Percentiles rank a stretch among this genome's conserved stretches.
Conservation (phyloP, 208 protist genomes). For the Novymonas esmeraldas region DNA sequence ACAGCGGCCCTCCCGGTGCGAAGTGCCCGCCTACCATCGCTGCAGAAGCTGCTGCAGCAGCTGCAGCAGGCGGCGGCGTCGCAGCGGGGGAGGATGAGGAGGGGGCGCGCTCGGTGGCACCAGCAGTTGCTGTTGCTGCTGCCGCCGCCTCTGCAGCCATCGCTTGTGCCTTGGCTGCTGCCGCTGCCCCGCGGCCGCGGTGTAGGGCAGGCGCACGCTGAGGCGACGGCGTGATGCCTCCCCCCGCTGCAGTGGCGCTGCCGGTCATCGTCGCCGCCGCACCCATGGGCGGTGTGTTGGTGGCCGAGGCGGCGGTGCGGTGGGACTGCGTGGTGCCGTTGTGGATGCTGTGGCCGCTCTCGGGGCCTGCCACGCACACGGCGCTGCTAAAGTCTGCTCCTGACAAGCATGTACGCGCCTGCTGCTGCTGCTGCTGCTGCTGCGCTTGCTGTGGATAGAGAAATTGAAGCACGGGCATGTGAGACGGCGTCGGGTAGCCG, state of each 20-base stretch:
- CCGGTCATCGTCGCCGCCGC: slow-evolving; percentile 24
- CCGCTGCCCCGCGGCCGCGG: slow-evolving; percentile 22
- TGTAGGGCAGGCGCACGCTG: slow-evolving; percentile 13
- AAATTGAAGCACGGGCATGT: neutral
- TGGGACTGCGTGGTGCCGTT: neutral
- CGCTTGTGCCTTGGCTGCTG: slow-evolving; percentile 6
- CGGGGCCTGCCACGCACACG: no score
- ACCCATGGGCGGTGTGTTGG: neutral
- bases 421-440: slow-evolving; percentile 4
- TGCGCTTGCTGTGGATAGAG: slow-evolving; percentile 9
- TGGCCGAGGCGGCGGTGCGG: neutral
- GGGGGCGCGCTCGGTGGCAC: neutral
- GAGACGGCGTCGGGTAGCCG: neutral
- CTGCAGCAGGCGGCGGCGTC: neutral
- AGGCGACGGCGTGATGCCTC: neutral
- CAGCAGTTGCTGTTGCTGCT: neutral
- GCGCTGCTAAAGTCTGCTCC: neutral
- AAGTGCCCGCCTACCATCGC: neutral
- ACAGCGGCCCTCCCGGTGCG: neutral
- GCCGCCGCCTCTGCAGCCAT: neutral
- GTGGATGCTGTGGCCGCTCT: neutral
- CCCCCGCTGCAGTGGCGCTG: neutral
- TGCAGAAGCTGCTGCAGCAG: slow-evolving; percentile 2
- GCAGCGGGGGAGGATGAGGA: neutral
- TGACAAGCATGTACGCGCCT: neutral